Conservation (phyloP, 179 eudicot genomes). For the Actinidia arguta region DNA sequence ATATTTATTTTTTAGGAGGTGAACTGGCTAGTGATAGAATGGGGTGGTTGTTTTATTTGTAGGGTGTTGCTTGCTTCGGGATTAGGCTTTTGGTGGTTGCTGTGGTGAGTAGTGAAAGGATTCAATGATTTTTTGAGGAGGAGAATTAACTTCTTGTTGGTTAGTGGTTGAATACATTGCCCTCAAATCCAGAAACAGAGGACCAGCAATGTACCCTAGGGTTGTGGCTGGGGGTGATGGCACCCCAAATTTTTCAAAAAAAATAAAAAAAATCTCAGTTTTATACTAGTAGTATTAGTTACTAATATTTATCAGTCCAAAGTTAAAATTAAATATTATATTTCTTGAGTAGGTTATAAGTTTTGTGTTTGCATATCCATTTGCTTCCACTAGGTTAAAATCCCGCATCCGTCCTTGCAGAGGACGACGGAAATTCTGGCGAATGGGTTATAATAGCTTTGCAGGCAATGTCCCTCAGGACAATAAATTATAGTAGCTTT, state of each 20-base stretch:
- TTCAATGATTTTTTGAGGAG: background rate
- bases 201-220: no score
- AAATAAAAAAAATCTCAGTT: background rate
- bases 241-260: no score
- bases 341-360: no score
- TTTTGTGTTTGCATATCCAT: no score
- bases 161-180: background rate
- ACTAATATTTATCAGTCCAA: no score
- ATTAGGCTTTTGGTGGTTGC: constrained; percentile 9
- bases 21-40: background rate
- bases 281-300: no score
- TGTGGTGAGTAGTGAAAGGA: background rate
- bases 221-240: no score
- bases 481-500: no score
- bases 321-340: no score
- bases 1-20: no score
- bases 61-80: background rate
- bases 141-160: background rate
- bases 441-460: background rate
- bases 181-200: background rate
- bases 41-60: background rate
- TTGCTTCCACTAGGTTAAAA: no score
- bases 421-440: background rate
- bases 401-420: no score
- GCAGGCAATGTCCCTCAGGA: background rate